These are phyloP conservation scores for Volvox carteri DNA, from an alignment of 163 green algal species.

Conservation along the genomic window DNA sequence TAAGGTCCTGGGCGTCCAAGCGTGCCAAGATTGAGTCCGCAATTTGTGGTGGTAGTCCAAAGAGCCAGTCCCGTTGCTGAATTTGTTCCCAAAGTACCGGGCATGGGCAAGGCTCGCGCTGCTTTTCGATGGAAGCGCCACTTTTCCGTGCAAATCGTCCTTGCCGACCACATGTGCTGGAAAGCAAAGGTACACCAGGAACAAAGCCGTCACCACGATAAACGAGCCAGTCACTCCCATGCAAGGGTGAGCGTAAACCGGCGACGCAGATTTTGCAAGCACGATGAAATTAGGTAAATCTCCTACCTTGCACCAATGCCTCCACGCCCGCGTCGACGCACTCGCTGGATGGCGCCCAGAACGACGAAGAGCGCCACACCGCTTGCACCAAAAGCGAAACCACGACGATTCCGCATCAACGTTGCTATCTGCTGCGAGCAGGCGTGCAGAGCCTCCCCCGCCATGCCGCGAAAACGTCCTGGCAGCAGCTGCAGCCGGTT, in stretches of 20 bases:
- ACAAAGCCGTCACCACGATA: neutral
- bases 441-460: neutral
- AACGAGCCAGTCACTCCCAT: neutral
- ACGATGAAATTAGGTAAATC: neutral
- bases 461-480: neutral
- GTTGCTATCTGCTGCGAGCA: neutral
- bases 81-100: conserved; percentile 49
- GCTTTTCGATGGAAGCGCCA: neutral
- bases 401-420: neutral
- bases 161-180: neutral
- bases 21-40: conserved; percentile 34
- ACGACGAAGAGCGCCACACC: neutral
- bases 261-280: neutral
- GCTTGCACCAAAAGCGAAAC: conserved; percentile 1
- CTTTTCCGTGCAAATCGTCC: neutral
- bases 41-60: conserved; percentile 49
- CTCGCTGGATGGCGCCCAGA: conserved; percentile 21
- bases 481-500: conserved; percentile 36
- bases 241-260: neutral
- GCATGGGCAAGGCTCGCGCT: conserved; percentile 1
- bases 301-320: neutral
- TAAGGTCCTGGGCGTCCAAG: conserved; percentile 30
- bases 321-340: neutral
- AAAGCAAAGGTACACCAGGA: neutral
- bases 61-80: conserved; percentile 54